phyloP scores from a whole-genome alignment of 148 eudicot genomes.

The Chenopodium berlandieri region DNA sequence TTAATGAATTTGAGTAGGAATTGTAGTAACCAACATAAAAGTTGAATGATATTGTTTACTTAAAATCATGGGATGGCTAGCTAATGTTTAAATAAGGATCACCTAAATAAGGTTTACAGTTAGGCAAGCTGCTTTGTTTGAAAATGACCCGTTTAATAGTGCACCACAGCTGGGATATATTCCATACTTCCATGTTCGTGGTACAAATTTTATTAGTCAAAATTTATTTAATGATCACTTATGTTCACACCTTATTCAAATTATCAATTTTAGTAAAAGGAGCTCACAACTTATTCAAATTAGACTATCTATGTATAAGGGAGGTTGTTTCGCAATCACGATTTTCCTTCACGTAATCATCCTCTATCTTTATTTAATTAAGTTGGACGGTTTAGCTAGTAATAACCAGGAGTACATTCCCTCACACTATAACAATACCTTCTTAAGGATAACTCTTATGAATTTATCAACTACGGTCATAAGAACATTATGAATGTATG shows the following conservation, averaged over 20 bases:
- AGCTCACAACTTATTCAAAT: background rate
- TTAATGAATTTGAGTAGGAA: background rate
- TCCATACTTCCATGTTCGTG: conserved; percentile 9
- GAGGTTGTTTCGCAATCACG: no score
- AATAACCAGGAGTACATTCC: no score
- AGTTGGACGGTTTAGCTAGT: no score
- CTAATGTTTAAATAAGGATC: conserved; percentile 7
- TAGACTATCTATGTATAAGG: background rate
- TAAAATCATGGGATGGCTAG: background rate
- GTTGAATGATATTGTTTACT: conserved; percentile 18
- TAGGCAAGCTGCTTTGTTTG: conserved; percentile 21
- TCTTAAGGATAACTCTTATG: no score
- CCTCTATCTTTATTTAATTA: no score
- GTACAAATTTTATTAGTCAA: background rate
- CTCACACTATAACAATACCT: no score
- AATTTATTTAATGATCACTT: background rate
- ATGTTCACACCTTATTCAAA: background rate
- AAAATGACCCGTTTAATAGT: conserved; percentile 25
- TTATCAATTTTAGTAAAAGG: background rate
- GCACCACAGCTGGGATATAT: conserved; percentile 20
- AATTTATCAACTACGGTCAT: no score
- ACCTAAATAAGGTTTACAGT: conserved; percentile 32
- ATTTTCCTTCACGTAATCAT: no score
- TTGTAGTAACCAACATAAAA: conserved; percentile 13
- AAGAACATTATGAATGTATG: conserved; percentile 1